A percentile compares a stretch with the other conserved stretches of the same genome.
These are phyloP conservation scores for Citrus hindsii DNA, from an alignment of 345 rosid species.

Conservation along the genomic window DNA sequence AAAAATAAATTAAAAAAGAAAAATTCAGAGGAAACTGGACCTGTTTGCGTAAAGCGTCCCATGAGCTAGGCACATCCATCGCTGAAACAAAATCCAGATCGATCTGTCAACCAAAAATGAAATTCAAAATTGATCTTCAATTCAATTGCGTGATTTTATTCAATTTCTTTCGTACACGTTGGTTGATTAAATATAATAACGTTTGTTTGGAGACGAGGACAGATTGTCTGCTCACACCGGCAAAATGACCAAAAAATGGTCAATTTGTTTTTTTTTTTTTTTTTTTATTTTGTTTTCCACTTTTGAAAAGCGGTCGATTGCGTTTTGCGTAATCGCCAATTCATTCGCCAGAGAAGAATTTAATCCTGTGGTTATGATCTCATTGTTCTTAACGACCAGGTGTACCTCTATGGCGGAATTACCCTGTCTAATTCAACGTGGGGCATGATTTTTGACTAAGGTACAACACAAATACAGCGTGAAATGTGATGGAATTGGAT, in stretches of 20 bases:
- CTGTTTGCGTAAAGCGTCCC: constrained; percentile 96
- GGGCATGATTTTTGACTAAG: too few relatives aligned
- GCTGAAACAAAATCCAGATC: constrained; percentile 18
- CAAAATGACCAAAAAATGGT: background rate
- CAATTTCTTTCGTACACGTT: background rate
- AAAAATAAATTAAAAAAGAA: background rate
- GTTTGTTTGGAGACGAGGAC: constrained; percentile 45
- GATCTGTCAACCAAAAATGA: background rate
- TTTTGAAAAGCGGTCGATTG: too few relatives aligned
- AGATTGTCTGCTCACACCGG: constrained; percentile 27
- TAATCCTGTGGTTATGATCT: too few relatives aligned
- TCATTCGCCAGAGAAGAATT: background rate
- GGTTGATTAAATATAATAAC: background rate
- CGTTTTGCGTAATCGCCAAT: constrained; percentile 25
- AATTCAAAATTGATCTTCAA: background rate
- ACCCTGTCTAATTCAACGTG: too few relatives aligned
- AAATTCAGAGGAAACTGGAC: constrained; percentile 20
- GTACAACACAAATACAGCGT: too few relatives aligned
- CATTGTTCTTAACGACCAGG: too few relatives aligned
- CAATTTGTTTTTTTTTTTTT: too few relatives aligned
- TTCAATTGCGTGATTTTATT: too few relatives aligned
- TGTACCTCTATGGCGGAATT: too few relatives aligned
- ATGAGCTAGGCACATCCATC: constrained; percentile 83
- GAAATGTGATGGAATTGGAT: too few relatives aligned
- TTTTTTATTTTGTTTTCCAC: too few relatives aligned